Percentiles rank a stretch among this genome's conserved stretches.
Conservation (phyloP, 306 rosid genomes). For the Gastrolobium villosum region DNA sequence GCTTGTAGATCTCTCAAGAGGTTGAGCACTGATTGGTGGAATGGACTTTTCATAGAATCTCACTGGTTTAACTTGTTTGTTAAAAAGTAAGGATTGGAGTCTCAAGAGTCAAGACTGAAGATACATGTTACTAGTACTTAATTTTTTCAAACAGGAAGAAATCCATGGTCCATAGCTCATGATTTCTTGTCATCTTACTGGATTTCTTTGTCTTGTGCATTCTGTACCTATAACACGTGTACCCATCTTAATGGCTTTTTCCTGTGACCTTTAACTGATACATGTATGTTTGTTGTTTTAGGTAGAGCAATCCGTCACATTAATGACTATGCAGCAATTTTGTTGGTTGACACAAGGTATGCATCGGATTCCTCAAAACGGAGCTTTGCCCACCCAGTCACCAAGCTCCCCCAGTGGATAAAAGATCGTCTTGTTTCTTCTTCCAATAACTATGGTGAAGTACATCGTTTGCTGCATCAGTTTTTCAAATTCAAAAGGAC, state of each 20-base stretch:
- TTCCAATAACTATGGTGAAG: slow-evolving; percentile 77
- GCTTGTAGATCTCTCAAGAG: slow-evolving; percentile 38
- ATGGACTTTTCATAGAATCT: slow-evolving; percentile 16
- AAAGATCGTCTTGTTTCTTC: slow-evolving; percentile 75
- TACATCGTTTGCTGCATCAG: slow-evolving; percentile 79
- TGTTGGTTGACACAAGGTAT: slow-evolving; percentile 80
- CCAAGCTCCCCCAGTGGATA: slow-evolving; percentile 93
- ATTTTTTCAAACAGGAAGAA: slow-evolving; percentile 28
- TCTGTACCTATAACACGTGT: not conserved
- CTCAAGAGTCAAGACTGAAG: slow-evolving; percentile 23
- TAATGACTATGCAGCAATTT: slow-evolving; percentile 88
- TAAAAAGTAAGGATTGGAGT: not conserved
- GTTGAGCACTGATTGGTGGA: slow-evolving; percentile 27
- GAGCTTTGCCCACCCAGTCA: slow-evolving; percentile 67
- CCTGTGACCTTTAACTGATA: slow-evolving; percentile 31
- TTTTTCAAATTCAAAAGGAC: slow-evolving; percentile 75
- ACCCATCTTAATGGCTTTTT: slow-evolving; percentile 26
- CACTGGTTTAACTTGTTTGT: slow-evolving; percentile 34
- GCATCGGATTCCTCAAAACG: slow-evolving; percentile 73
- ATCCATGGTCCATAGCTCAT: not conserved
- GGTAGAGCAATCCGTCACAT: slow-evolving; percentile 96
- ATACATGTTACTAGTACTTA: not conserved
- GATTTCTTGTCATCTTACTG: slow-evolving; percentile 13
- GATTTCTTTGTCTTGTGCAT: slow-evolving; percentile 39
- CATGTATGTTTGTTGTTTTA: slow-evolving; percentile 46